phyloP scores from a whole-genome alignment of 441 rosid genomes.

The Breynia disticha region DNA sequence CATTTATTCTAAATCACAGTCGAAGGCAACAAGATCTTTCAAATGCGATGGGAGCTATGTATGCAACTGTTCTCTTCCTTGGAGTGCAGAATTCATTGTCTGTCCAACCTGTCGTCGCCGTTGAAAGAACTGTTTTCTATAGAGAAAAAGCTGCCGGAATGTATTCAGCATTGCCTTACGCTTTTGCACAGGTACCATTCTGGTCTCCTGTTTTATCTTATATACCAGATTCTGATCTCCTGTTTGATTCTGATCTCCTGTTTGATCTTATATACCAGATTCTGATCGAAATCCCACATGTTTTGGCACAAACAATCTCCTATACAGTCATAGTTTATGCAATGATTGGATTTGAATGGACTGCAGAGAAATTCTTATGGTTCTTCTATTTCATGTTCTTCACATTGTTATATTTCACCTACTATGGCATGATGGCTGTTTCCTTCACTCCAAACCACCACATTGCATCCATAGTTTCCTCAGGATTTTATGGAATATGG shows the following conservation, averaged over 20 bases:
- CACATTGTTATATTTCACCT: constrained; percentile 34
- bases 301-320: constrained; percentile 36
- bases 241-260: too few relatives aligned
- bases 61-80: constrained; percentile 47
- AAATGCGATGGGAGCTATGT: constrained; percentile 64
- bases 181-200: constrained; percentile 59
- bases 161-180: constrained; percentile 68
- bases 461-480: constrained; percentile 38
- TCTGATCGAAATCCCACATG: constrained; percentile 45
- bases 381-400: constrained; percentile 44
- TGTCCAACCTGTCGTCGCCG: constrained; percentile 50
- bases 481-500: constrained; percentile 51
- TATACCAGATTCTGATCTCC: too few relatives aligned
- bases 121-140: constrained; percentile 62
- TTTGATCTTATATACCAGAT: constrained; percentile 23
- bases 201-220: too few relatives aligned
- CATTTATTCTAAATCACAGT: constrained; percentile 8
- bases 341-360: constrained; percentile 55
- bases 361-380: constrained; percentile 45
- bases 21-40: constrained; percentile 34
- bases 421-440: constrained; percentile 54
- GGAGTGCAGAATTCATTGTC: constrained; percentile 47
- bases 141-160: constrained; percentile 69
- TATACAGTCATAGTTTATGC: constrained; percentile 43
- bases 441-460: constrained; percentile 49